A percentile compares a stretch with the other conserved stretches of the same genome.
Conservation (phyloP, 768 basidiomycete species). For the Boletales sp. region DNA sequence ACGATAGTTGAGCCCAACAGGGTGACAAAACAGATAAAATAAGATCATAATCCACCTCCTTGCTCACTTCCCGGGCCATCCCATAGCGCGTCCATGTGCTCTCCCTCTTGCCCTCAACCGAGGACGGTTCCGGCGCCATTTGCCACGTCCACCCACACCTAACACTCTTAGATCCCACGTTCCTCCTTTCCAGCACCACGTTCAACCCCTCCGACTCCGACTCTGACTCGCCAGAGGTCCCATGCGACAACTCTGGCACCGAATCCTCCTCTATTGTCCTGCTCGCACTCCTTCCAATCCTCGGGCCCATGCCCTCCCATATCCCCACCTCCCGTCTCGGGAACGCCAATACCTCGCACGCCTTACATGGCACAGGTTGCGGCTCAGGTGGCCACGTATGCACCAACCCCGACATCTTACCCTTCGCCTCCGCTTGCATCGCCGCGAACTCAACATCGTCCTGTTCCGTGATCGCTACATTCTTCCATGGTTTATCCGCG, state of each 20-base stretch:
- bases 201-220: conserved; percentile 4
- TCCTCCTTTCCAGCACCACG: not conserved
- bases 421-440: not conserved
- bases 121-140: not conserved
- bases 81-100: not conserved
- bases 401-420: conserved; percentile 5
- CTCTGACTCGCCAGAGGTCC: conserved; percentile 13
- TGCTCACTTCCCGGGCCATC: not conserved
- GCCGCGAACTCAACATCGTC: conserved; percentile 21
- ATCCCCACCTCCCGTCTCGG: not conserved
- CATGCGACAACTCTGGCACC: conserved; percentile 8
- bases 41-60: conserved; percentile 4
- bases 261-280: not conserved
- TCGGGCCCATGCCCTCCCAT: not conserved
- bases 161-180: conserved; percentile 1
- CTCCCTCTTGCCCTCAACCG: not conserved
- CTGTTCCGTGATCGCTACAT: conserved; percentile 24
- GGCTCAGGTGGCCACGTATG: conserved; percentile 24
- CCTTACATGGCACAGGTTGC: not conserved
- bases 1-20: not conserved
- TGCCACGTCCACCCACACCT: not conserved
- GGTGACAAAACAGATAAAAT: not conserved
- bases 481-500: conserved; percentile 27
- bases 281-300: not conserved
- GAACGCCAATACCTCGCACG: conserved; percentile 1